Percentiles rank a stretch among this genome's conserved stretches.
phyloP scores from a whole-genome alignment of 2,329 filamentous ascomycete genomes.

The Epichloe bromicola region DNA sequence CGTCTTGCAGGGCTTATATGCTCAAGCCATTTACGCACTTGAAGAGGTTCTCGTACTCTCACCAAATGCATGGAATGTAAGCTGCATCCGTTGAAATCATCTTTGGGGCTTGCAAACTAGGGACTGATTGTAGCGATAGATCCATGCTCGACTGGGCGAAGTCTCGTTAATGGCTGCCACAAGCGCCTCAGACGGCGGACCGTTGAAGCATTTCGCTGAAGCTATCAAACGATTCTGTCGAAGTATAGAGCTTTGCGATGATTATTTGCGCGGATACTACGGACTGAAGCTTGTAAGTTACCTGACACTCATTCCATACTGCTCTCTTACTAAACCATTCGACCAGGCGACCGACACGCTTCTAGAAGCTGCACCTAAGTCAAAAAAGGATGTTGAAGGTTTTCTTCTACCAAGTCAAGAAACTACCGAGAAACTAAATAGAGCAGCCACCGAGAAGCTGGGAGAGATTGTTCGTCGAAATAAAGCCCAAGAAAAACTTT shows the following conservation, averaged over 20 bases:
- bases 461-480: slow-evolving; percentile 60
- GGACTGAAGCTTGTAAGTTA: slow-evolving; percentile 64
- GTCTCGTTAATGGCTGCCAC: slow-evolving; percentile 58
- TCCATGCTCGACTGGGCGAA: slow-evolving; percentile 80
- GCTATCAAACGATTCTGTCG: slow-evolving; percentile 76
- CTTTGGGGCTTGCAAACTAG: neutral
- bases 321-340: slow-evolving; percentile 3
- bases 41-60: slow-evolving; percentile 81
- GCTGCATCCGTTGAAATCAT: slow-evolving; percentile 18
- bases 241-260: slow-evolving; percentile 85
- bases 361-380: slow-evolving; percentile 29
- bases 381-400: slow-evolving; percentile 36
- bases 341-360: slow-evolving; percentile 36
- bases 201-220: slow-evolving; percentile 48
- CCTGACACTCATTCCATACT: neutral
- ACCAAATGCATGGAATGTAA: slow-evolving; percentile 91
- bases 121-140: slow-evolving; percentile 32
- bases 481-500: slow-evolving; percentile 46
- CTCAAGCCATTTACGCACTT: slow-evolving; percentile 74
- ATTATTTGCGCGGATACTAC: slow-evolving; percentile 86
- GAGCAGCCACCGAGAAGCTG: slow-evolving; percentile 60
- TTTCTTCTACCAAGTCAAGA: slow-evolving; percentile 41
- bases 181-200: slow-evolving; percentile 25
- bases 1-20: slow-evolving; percentile 60
- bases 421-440: slow-evolving; percentile 55